Base-by-base conservation (phyloP, 2,329 filamentous ascomycete species). In the Fusarium keratoplasticum region DNA sequence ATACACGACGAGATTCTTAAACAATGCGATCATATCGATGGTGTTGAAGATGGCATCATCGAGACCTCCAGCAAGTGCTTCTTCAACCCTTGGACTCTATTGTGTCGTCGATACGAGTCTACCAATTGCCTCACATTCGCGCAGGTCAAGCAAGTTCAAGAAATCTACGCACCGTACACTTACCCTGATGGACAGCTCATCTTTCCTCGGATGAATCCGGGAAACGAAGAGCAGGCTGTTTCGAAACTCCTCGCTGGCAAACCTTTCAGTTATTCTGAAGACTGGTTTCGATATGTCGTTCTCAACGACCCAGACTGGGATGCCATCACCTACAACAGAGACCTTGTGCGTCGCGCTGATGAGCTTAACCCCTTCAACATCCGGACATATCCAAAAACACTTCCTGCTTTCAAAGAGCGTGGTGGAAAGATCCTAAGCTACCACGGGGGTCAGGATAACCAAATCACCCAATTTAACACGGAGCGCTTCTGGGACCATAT, bases 11-110 rank as follows among this genome's bases (percentile, higher is more conserved):
- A 87, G 59, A 82, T 89, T 3, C 66, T 86, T 4, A 78, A 76
- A n/a, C 87, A 89, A 75, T 89, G 88, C 72, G 88, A 90, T 70
- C 76, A 62, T 2, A 78, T 85, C 27, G 88, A 89, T 68, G 87
- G 87, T 2, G 79, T 87, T 1, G 71, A 79, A 2, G 88, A 90
- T 67, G 83, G 82, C 18, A 88, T 89, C 66, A 81, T 90, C 47
- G 44, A 54, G 25, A 29, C 42, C 4, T 35, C 47, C 1, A 38
- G 33, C 44, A 44, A 27, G 14, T 63, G 61, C 33, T 63, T 63
- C 44, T 63, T 63, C n/a, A 55, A 52, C 33, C 61, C 47, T 16
- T 36, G 44, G 59, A 20, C 59, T 36, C 16, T 61, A 1, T 22
- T 47, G 1, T 61, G 59, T 27, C 29, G 44, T 0, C 20, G 29